phyloP scores from a whole-genome alignment of 2,329 filamentous ascomycete genomes.

The Ploettnerulaceae sp. region DNA sequence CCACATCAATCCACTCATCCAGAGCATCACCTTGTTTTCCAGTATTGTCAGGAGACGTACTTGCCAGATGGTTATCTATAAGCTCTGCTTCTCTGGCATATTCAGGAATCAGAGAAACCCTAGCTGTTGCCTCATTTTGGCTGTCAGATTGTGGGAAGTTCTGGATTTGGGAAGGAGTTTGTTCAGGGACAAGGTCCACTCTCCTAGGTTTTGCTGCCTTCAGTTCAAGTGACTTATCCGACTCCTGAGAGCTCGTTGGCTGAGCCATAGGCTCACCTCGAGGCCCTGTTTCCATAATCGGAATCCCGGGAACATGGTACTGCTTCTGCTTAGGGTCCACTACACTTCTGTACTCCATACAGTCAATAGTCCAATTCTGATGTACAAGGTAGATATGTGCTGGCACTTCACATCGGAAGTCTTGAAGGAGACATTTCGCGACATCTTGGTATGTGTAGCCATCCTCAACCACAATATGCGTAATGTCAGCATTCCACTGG shows the following conservation, averaged over 20 bases:
- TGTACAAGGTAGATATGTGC: constrained; percentile 55
- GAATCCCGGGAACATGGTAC: constrained; percentile 45
- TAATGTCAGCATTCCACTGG: constrained; percentile 50
- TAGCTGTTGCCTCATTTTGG: not conserved
- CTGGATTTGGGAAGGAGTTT: constrained; percentile 37
- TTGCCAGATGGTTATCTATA: constrained; percentile 9
- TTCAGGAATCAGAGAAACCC: constrained; percentile 3
- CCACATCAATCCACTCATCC: constrained; percentile 58
- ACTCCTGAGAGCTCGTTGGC: constrained; percentile 4
- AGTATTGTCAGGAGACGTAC: not conserved
- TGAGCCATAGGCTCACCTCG: not conserved
- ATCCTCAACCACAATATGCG: constrained; percentile 77
- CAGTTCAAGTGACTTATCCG: constrained; percentile 39
- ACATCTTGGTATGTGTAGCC: constrained; percentile 60
- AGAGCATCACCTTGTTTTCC: constrained; percentile 48
- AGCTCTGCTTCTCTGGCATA: not conserved
- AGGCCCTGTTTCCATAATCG: not conserved
- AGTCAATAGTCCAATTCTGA: constrained; percentile 65
- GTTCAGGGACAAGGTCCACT: constrained; percentile 38
- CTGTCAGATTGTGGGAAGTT: constrained; percentile 26
- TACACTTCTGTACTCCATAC: constrained; percentile 52
- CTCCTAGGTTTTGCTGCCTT: constrained; percentile 42
- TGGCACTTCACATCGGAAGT: constrained; percentile 23
- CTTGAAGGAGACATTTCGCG: constrained; percentile 45
- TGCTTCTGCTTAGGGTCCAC: constrained; percentile 54